Base-by-base conservation (phyloP, 257 asterid species). In the Thymus mandschuricus region DNA sequence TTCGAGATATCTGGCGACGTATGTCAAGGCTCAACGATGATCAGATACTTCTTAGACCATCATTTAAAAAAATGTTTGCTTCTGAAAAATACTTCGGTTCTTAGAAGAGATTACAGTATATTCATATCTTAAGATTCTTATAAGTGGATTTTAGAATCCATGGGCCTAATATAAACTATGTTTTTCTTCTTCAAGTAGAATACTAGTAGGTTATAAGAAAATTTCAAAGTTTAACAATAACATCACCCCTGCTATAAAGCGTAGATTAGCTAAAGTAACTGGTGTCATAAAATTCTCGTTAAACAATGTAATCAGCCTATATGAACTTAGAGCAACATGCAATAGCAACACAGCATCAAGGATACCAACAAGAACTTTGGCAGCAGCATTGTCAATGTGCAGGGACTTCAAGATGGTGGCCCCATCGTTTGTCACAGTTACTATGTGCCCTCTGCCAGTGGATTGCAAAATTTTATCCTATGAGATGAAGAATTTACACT, bases 301-400 rank as follows among this genome's bases (percentile, higher is more conserved):
- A 27, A 64, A 31, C 40, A 40, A 12, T 38, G 51, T 56, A 64
- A 13, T 10, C 15, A 59, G 12, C 45, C 38, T 5, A 12, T 56
- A 41, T 65, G 34, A 34, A 12, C 50, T 58, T 55, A 54, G 52
- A 29, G 51, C 6, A 27, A 35, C 10, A 69, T 29, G 27, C 11
- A 57, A 60, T 5, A 29, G 31, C 31, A 71, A 62, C 31, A 21
- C 34, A 59, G 60, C 44, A 61, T 27, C 73, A 84, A 85, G 84
- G 88, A 91, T 88, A 95, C 99, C 99, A 54, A 95, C 83, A 70
- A 95, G 98, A 57, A 95, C 99, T 90, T 92, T 95, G 30, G 99
- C 99, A 63, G 99, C 99, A 60, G 99, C 84, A 66, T 95, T 95
- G 82, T 95, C 98, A 68, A 95, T 95, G 79, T 92, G 99, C 57